A percentile compares a stretch with the other conserved stretches of the same genome.
Evolutionary conservation across 345 rosid species (phyloP).

Genomic region (Populus deltoides): DNA sequence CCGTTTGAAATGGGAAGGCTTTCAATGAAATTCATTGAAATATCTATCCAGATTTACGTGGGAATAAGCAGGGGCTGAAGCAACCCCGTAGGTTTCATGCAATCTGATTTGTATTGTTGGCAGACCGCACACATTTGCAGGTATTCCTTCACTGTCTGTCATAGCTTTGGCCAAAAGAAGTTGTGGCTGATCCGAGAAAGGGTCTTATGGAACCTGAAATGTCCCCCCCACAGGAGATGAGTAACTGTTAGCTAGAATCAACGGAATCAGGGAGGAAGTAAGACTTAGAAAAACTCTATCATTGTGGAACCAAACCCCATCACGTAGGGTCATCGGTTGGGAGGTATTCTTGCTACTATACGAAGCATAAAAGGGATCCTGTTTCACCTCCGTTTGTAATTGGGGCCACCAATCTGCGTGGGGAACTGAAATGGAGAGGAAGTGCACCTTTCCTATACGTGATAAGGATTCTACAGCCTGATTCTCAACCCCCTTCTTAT

Average conservation of each 20-base stretch:
- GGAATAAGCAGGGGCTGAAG: background rate
- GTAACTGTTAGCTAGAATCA: no score
- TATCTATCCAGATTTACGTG: rapidly evolving
- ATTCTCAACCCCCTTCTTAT: no score
- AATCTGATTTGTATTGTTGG: background rate
- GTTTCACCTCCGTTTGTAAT: rapidly evolving
- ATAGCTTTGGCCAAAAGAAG: background rate
- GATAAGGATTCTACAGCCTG: no score
- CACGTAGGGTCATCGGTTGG: rapidly evolving
- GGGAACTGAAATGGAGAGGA: no score
- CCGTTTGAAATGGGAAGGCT: background rate
- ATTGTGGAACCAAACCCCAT: no score
- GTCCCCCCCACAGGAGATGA: no score
- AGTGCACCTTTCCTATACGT: rapidly evolving
- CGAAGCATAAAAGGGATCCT: no score
- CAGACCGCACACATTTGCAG: background rate
- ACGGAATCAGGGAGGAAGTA: no score
- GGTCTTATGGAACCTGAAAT: no score
- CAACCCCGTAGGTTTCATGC: background rate
- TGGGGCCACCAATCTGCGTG: no score
- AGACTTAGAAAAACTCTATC: no score
- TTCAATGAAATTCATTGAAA: background rate
- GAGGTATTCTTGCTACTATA: rapidly evolving
- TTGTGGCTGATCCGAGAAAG: no score
- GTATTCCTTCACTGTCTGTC: background rate